Conservation (phyloP, 176 grass and related monocot species). For the Ensete ventricosum region DNA sequence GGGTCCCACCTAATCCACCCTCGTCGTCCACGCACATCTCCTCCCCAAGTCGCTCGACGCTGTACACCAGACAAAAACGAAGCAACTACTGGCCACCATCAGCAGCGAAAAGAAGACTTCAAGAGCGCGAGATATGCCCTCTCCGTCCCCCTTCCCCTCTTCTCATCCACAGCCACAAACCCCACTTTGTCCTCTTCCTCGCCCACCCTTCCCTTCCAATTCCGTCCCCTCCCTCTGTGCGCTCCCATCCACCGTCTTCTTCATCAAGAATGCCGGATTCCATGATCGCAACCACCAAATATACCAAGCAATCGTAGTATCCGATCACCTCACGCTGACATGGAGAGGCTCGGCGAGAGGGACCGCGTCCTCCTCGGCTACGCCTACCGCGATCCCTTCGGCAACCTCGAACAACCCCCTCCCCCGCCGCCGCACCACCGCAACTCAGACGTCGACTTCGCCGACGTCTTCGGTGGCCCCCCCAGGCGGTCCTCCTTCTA, state of each 20-base stretch:
- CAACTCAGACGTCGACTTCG: constrained; percentile 51
- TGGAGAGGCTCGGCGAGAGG: neutral
- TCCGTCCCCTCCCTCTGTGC: neutral
- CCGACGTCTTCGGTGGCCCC: constrained; percentile 82
- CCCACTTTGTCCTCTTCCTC: neutral
- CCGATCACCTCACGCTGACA: neutral
- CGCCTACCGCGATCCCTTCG: neutral
- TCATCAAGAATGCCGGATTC: neutral
- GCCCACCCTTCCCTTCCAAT: neutral
- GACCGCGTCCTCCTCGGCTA: neutral
- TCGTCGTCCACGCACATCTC: too few species aligned
- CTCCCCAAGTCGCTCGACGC: too few species aligned
- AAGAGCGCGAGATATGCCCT: neutral
- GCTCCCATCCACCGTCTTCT: neutral
- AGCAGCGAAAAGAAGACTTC: neutral
- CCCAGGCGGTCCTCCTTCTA: constrained; percentile 49
- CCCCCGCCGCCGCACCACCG: neutral
- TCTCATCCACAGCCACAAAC: neutral
- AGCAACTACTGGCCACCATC: neutral
- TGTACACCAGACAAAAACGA: too few species aligned
- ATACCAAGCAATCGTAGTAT: neutral
- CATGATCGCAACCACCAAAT: neutral
- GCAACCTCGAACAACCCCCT: constrained; percentile 13
- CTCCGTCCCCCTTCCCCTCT: neutral
- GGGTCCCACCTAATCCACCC: too few species aligned